These are phyloP conservation scores for Mycena chlorophos DNA, from an alignment of 768 basidiomycete species.

Conservation along the genomic window DNA sequence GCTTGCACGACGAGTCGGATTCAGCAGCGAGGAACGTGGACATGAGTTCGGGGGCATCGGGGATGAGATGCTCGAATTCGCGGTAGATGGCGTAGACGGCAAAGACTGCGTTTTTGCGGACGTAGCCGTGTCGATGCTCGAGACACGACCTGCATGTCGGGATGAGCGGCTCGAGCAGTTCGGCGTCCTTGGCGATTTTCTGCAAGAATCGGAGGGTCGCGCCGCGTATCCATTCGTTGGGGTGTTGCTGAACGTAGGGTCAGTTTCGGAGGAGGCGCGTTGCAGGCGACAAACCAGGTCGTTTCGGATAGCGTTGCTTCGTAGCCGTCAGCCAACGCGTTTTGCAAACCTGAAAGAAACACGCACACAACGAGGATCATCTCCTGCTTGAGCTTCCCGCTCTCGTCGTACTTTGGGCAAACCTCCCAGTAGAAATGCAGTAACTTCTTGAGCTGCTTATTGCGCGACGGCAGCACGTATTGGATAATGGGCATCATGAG, in stretches of 20 bases:
- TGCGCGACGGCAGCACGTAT: slow-evolving; percentile 92
- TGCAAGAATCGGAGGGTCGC: slow-evolving; percentile 95
- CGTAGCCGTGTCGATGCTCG: slow-evolving; percentile 96
- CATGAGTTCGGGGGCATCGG: slow-evolving; percentile 94
- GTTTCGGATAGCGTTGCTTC: slow-evolving; percentile 90
- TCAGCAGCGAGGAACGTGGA: slow-evolving; percentile 96
- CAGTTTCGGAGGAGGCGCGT: slow-evolving; percentile 4
- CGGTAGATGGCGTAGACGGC: slow-evolving; percentile 93
- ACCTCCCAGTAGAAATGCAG: slow-evolving; percentile 97
- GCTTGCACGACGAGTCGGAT: slow-evolving; percentile 93
- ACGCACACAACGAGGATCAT: slow-evolving; percentile 98
- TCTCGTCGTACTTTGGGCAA: slow-evolving; percentile 96
- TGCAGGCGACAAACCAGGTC: slow-evolving; percentile 69
- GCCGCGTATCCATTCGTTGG: slow-evolving; percentile 98
- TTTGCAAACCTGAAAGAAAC: not conserved
- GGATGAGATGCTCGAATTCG: slow-evolving; percentile 91
- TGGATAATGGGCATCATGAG: slow-evolving; percentile 98
- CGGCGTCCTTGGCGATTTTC: slow-evolving; percentile 90
- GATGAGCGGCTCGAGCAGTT: slow-evolving; percentile 93
- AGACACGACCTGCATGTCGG: slow-evolving; percentile 92
- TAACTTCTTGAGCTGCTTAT: slow-evolving; percentile 96
- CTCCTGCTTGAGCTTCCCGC: slow-evolving; percentile 97
- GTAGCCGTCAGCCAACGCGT: slow-evolving; percentile 1
- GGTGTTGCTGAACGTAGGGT: slow-evolving; percentile 77
- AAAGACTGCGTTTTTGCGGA: slow-evolving; percentile 97